Evolutionary conservation across 352 stramenopile species (phyloP).

Genomic region (Pilasporangium apinafurcum): DNA sequence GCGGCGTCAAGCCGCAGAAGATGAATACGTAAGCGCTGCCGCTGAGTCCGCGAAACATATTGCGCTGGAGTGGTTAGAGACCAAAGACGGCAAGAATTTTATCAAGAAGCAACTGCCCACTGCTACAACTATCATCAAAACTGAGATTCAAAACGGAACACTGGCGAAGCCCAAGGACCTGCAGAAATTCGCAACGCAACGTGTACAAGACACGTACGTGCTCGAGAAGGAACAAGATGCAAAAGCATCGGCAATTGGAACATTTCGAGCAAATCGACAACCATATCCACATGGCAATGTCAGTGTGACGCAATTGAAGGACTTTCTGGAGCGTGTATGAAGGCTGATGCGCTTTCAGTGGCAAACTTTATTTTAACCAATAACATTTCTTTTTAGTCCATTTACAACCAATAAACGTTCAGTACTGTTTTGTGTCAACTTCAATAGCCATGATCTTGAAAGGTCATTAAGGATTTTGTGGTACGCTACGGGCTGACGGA

Average conservation of each 20-base stretch:
- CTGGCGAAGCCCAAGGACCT: conserved; percentile 23
- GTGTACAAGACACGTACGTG: background rate
- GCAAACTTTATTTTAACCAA: no score
- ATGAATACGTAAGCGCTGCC: conserved; percentile 12
- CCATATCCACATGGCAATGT: conserved; percentile 4
- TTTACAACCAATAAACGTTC: no score
- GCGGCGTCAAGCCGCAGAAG: conserved; percentile 26
- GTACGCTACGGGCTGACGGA: no score
- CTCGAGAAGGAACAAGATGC: conserved; percentile 2
- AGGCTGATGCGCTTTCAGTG: no score
- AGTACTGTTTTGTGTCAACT: no score
- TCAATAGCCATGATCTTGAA: no score
- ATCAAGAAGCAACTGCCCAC: conserved; percentile 43
- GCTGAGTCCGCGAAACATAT: conserved; percentile 7
- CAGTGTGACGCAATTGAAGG: no score
- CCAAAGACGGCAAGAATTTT: conserved; percentile 55
- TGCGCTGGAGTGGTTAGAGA: conserved; percentile 50
- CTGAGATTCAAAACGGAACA: conserved; percentile 31
- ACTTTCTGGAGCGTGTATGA: no score
- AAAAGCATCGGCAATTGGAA: conserved; percentile 1
- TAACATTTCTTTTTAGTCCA: no score
- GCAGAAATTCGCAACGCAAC: conserved; percentile 4
- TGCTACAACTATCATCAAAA: conserved; percentile 43
- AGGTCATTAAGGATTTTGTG: no score
- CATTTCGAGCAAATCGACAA: conserved; percentile 1